Percentiles rank a stretch among this genome's conserved stretches.
These are phyloP conservation scores for Sugiyamaella marilandica DNA, from an alignment of 805 yeast species.

Conservation along the genomic window DNA sequence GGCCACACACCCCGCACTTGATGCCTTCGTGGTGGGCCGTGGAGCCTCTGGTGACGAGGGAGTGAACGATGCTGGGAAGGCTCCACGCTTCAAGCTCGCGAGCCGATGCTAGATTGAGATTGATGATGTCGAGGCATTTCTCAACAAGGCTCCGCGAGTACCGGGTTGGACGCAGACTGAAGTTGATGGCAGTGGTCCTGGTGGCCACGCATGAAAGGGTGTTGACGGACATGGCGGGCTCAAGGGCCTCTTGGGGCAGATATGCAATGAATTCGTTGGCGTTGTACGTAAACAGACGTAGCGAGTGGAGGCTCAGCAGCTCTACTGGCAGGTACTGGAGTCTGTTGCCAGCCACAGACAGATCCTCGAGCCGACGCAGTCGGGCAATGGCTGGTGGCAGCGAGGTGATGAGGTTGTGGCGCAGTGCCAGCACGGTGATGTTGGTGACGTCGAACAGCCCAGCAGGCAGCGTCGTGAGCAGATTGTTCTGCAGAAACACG, in stretches of 20 bases:
- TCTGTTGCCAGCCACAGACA: conserved; percentile 34
- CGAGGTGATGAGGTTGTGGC: conserved; percentile 30
- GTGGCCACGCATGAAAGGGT: not conserved
- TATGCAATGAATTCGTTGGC: conserved; percentile 34
- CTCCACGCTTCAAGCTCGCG: conserved; percentile 24
- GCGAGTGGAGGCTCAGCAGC: conserved; percentile 26
- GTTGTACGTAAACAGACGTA: conserved; percentile 30
- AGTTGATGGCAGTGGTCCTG: not conserved
- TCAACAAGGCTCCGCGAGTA: conserved; percentile 1
- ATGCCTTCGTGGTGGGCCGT: conserved; percentile 13
- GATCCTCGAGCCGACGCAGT: conserved; percentile 30
- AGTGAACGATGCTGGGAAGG: conserved; percentile 11
- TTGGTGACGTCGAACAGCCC: conserved; percentile 30
- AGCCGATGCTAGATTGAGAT: conserved; percentile 4
- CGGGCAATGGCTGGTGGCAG: conserved; percentile 33
- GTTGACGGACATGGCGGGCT: not conserved
- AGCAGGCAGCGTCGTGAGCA: conserved; percentile 26
- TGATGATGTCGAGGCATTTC: conserved; percentile 9
- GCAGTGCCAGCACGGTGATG: conserved; percentile 33
- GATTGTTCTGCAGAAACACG: conserved; percentile 31
- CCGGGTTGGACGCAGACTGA: not conserved
- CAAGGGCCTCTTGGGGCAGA: not conserved
- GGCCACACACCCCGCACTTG: conserved; percentile 31
- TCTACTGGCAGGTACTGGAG: conserved; percentile 35
- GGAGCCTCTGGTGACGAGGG: conserved; percentile 23